These are phyloP conservation scores for Scedosporium minutisporum DNA, from an alignment of 2,329 filamentous ascomycete species.

Conservation along the genomic window DNA sequence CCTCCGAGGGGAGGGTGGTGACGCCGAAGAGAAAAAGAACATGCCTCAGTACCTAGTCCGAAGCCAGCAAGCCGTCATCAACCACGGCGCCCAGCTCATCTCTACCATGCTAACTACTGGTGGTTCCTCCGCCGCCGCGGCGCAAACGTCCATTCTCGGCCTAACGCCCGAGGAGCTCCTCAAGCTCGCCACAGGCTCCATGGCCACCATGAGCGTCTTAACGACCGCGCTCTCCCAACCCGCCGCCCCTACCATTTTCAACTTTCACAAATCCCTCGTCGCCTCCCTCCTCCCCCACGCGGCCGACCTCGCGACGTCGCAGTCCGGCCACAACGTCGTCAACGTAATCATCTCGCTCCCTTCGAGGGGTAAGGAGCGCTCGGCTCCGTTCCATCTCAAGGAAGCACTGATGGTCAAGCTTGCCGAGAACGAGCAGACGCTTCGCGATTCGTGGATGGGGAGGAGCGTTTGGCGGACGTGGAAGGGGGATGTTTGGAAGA, in stretches of 20 bases:
- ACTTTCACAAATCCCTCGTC: slow-evolving; percentile 47
- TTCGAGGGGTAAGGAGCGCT: slow-evolving; percentile 34
- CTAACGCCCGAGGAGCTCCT: slow-evolving; percentile 47
- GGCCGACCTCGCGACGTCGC: slow-evolving; percentile 36
- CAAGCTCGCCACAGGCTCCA: slow-evolving; percentile 50
- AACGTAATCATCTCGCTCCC: slow-evolving; percentile 39
- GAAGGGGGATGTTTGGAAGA: slow-evolving; percentile 49
- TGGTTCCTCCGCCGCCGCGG: slow-evolving; percentile 56
- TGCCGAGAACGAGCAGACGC: slow-evolving; percentile 34
- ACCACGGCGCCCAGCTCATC: slow-evolving; percentile 73
- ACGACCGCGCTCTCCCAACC: slow-evolving; percentile 35
- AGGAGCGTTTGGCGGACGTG: slow-evolving; percentile 47
- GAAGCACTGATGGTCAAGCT: slow-evolving; percentile 43
- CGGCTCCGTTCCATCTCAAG: slow-evolving; percentile 47
- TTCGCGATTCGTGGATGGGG: slow-evolving; percentile 45
- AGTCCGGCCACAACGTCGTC: slow-evolving; percentile 42
- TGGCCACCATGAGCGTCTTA: slow-evolving; percentile 39
- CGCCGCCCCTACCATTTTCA: slow-evolving; percentile 33
- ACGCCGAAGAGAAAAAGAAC: slow-evolving; percentile 16
- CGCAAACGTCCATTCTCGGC: slow-evolving; percentile 62
- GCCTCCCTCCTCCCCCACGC: slow-evolving; percentile 34
- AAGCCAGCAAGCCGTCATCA: slow-evolving; percentile 13
- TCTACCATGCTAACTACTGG: slow-evolving; percentile 69
- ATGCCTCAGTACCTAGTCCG: background rate
- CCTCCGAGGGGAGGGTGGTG: slow-evolving; percentile 25